Evolutionary conservation across 306 rosid genomes (phyloP), one percentile per base, ranked within the genome.

Genomic region (Pueraria montana): DNA sequence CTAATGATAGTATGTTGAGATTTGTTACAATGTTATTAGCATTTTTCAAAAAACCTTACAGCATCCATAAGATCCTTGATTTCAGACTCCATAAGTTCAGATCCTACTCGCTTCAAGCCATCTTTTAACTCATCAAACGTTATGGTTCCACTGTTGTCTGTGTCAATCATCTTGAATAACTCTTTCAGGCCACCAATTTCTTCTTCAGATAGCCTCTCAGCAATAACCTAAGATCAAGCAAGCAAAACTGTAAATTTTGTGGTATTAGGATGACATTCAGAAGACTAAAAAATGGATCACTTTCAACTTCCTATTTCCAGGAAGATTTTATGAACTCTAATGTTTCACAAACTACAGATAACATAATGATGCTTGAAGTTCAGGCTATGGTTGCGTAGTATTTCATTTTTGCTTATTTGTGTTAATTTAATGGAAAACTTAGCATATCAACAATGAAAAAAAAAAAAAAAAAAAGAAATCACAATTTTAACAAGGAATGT

Each of bases 51-150:
- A 63, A 21, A 20, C 72, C 91, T 84, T 88, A 90, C 93, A 72
- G 93, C 93, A 14, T 86, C 86, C 93, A 90, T 90, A 24, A 90
- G 91, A 88, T 86, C 93, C 81, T 84, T 82, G 82, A 90, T 88
- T 78, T 90, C 93, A 55, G 93, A 86, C 86, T 90, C 93, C 90
- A 86, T 86, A 17, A 88, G 93, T 43, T 90, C 91, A 67, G 93
- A 86, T 76, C 93, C 91, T 69, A 90, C 88, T 61, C 90, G 88
- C 82, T 84, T 88, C 16, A 90, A 78, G 56, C 91, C 91, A 34
- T 90, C 85, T 84, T 88, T 90, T 50, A 90, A 77, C 77, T 90
- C 93, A 34, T 90, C 91, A 76, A 88, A 88, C 11, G 93, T 88
- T 56, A 90, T 90, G 77, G 86, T 87, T 80, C 92, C 92, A 24